Base-by-base conservation (phyloP, 768 basidiomycete genomes). In the Leccinum barrowsii region DNA sequence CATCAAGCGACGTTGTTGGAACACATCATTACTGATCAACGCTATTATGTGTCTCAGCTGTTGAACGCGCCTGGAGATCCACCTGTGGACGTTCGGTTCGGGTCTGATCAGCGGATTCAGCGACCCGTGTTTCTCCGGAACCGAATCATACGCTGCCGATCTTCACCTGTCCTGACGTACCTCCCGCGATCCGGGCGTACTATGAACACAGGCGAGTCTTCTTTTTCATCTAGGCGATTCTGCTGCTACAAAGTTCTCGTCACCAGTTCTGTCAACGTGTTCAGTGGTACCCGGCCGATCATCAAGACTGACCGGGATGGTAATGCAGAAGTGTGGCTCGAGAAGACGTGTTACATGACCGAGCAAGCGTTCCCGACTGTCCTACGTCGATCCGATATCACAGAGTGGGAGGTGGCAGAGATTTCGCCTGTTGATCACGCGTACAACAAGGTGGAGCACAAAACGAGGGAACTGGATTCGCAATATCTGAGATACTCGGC, bases 341-440 rank as follows among this genome's bases (percentile, higher is more conserved):
- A 97, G 70, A 98, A 96, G 76, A 92, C 90, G 0, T 86, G 83
- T 65, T 88, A 84, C 68, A 90, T 86, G 4, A 94, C 92, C 0
- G 92, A 94, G 72, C 90, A 93, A 64, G 80, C 84, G 4, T 94
- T 95, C 75, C 96, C 96, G 0, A 94, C 94, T 0, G 90, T 98
- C 3, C 81, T 98, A 34, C 85, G 90, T 32, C 84, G 96, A 22
- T 94, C 92, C 1, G 94, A 97, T 67, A 84, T 98, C 46, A 77
- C 92, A 28, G 84, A 82, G 35, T 73, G 85, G 47, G 82, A 86
- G 47, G 75, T 87, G 19, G 77, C 84, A 52, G 90, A 95, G 70
- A 85, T 96, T 49, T 92, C 92, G 2, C 94, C 96, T 0, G 76
- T 97, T 21, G 87, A 93, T 64, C 87, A 80, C 54, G 94, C 95